Evolutionary conservation across 2,329 filamentous ascomycete species (phyloP).

Genomic region (Botrytis cinerea): DNA sequence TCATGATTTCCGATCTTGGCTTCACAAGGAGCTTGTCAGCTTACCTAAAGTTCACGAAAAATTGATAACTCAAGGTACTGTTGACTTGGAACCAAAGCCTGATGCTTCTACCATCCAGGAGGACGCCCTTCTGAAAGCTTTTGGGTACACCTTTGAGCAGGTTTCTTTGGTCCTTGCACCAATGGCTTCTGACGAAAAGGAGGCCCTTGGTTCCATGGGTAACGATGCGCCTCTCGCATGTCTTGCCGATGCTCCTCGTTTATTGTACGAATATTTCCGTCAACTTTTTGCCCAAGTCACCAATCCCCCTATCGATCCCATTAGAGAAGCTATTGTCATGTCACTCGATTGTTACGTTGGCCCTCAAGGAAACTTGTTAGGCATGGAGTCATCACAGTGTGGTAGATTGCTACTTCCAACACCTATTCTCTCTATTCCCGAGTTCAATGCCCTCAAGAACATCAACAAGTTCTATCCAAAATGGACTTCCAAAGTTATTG

Average conservation of each 20-base stretch:
- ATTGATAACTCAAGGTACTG: conserved; percentile 55
- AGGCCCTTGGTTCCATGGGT: conserved; percentile 95
- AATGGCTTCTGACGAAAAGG: conserved; percentile 97
- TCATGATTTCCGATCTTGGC: conserved; percentile 85
- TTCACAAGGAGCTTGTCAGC: conserved; percentile 81
- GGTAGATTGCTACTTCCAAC: conserved; percentile 82
- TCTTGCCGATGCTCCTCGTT: conserved; percentile 82
- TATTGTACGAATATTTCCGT: conserved; percentile 95
- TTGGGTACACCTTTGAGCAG: conserved; percentile 94
- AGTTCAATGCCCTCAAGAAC: conserved; percentile 85
- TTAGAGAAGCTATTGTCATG: conserved; percentile 97
- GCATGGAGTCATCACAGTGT: conserved; percentile 91
- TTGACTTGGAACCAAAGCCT: conserved; percentile 67
- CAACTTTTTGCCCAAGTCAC: conserved; percentile 98
- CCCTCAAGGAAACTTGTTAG: conserved; percentile 89
- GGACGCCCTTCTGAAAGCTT: conserved; percentile 80
- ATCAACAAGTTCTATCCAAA: conserved; percentile 70
- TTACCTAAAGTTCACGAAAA: conserved; percentile 72
- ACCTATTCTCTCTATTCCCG: conserved; percentile 83
- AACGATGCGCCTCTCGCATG: conserved; percentile 94
- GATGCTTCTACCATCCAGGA: conserved; percentile 75
- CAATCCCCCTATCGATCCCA: conserved; percentile 95
- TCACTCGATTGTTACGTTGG: conserved; percentile 95
- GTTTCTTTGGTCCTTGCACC: conserved; percentile 87
- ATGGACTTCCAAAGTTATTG: conserved; percentile 88